Base-by-base conservation (phyloP, 768 basidiomycete genomes). In the Dacryopinax spathularia region DNA sequence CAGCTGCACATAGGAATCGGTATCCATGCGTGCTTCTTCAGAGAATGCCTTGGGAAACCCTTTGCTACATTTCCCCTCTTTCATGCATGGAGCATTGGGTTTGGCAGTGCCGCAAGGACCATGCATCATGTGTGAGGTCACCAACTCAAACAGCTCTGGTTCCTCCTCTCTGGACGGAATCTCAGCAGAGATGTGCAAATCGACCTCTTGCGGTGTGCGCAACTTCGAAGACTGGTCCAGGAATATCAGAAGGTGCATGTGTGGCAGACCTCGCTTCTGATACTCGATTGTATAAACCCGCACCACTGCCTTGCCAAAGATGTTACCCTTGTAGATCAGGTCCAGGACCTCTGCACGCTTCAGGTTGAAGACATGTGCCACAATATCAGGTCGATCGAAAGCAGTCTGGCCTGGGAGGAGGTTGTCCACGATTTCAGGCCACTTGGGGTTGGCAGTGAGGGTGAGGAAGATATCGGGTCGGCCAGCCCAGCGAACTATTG, bases 191-290 rank as follows among this genome's bases (percentile, higher is more conserved):
- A 82, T 76, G 33, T 73, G 60, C 18, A 67, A 64, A 66, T 83
- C 76, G 6, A 84, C 69, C 20, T 74, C 71, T 5, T 69, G 71
- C 3, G 77, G 69, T 13, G 70, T 73, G 0, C 25, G 33, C 1
- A 82, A 69, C 62, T 78, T 79, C 63, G 70, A 34, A 0, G 60
- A 60, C 0, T 72, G 43, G 0, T 72, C 34, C 0, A 84, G 68
- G 64, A 79, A 78, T 43, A 84, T 70, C 0, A 84, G 67, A 12
- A 78, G 65, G 68, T 85, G 83, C 66, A 79, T 77, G 65, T 84
- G 81, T 27, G 82, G 81, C 0, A 84, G 75, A 0, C 81, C 80
- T 0, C 78, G 69, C 64, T 84, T 84, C 67, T 84, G 82, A 67
- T 82, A 84, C 65, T 85, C 80, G 60, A 82, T 81, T 10, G 76